Conservation (phyloP, 31 red algal genomes). For the Bonnemaisonia californica region DNA sequence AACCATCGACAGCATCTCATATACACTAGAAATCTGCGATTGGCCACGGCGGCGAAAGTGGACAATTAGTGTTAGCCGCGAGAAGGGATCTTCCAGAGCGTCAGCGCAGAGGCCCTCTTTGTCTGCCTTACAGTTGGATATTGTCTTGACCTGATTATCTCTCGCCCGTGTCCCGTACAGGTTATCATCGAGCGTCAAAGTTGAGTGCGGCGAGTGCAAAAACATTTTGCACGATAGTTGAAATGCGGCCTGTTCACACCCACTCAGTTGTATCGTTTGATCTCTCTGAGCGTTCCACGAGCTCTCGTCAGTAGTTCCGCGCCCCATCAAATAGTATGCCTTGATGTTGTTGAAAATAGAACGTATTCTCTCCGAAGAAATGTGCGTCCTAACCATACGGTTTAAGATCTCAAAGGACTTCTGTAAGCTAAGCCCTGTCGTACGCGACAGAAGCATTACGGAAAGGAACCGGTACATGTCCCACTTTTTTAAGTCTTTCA, state of each 20-base stretch:
- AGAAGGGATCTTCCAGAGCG: background rate
- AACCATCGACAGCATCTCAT: too few relatives aligned
- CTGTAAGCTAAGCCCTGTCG: too few relatives aligned
- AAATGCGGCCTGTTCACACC: background rate
- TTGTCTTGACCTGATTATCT: conserved; percentile 6
- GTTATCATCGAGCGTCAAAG: conserved; percentile 21
- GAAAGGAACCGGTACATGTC: too few relatives aligned
- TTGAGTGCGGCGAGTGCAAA: background rate
- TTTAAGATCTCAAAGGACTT: too few relatives aligned
- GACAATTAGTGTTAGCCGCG: too few relatives aligned
- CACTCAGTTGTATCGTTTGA: background rate
- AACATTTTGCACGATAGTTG: background rate
- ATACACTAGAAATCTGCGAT: too few relatives aligned
- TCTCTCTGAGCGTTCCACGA: background rate
- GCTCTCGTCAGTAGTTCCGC: background rate
- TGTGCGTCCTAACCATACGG: too few relatives aligned
- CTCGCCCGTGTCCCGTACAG: conserved; percentile 17
- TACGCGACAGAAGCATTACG: too few relatives aligned
- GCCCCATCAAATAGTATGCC: background rate
- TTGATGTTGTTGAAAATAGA: background rate
- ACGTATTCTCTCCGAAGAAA: too few relatives aligned
- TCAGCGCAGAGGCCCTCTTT: conserved; percentile 18
- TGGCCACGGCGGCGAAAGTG: too few relatives aligned
- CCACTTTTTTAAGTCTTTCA: too few relatives aligned
- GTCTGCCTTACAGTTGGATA: background rate